A percentile compares a stretch with the other conserved stretches of the same genome.
Conservation (phyloP, 192 early-diverging fungal genomes). For the Coemansia sp. region DNA sequence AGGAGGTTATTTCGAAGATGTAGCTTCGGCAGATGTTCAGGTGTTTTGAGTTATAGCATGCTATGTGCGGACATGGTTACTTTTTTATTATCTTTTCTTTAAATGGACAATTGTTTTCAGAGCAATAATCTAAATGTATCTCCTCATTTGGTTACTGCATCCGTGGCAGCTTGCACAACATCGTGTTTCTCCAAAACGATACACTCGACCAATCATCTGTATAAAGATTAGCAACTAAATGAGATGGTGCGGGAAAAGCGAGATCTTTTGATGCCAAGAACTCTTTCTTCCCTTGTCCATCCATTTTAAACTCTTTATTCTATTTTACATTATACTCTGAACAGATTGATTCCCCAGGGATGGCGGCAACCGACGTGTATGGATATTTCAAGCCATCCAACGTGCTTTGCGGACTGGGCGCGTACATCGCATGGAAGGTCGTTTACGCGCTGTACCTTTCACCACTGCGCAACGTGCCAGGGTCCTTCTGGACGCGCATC, state of each 20-base stretch:
- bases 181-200: too few relatives aligned
- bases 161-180: background rate
- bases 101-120: background rate
- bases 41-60: too few relatives aligned
- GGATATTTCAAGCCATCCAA: slow-evolving; percentile 9
- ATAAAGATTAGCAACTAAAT: too few relatives aligned
- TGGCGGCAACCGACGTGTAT: background rate
- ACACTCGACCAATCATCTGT: background rate
- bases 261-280: background rate
- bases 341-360: background rate
- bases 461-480: slow-evolving; percentile 39
- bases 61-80: background rate
- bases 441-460: slow-evolving; percentile 38
- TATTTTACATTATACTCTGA: background rate
- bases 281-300: background rate
- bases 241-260: background rate
- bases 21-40: too few relatives aligned
- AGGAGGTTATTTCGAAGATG: slow-evolving; percentile 71
- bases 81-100: background rate
- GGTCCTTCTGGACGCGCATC: slow-evolving; percentile 40
- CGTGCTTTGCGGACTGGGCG: slow-evolving; percentile 21
- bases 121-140: background rate
- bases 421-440: slow-evolving; percentile 23
- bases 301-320: background rate
- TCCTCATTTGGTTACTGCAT: background rate